Base-by-base conservation (phyloP, 345 rosid species). In the Lagerstroemia speciosa region DNA sequence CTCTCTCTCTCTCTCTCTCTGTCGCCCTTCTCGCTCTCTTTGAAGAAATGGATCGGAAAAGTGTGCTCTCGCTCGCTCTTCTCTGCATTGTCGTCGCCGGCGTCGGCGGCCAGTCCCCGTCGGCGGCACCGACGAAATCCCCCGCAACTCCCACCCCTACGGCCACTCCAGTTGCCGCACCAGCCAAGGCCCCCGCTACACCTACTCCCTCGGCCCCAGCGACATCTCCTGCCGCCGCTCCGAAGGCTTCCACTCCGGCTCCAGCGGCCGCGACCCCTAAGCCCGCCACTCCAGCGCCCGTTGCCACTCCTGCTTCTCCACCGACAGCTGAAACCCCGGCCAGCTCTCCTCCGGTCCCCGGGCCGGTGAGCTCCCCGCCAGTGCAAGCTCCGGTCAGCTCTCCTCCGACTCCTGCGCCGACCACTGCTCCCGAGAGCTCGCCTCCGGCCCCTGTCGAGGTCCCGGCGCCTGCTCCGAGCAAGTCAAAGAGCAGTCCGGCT, bases 61-160 rank as follows among this genome's bases (percentile, higher is more conserved):
- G 76, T 26, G 65, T 75, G 6, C 66, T 86, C 40, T 69, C 79
- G 12, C 58, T 81, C 65, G 82, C 82, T 15, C 67, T 85, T 16
- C 50, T 90, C 58, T 85, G 86, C 78, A 37, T 90, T 61, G 75
- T 88, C 31, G 61, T 82, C 60, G 87, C 86, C 45, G 79, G 84
- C 9, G 93, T 85, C 63, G 85, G 83, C 12, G 97, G 86, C 30
- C 93, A 87, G 72, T 77, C 90, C 37, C 92, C 90, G 4, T 57
- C 88, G 0, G 65, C 87, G 6, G 76, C 92, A 10, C 94, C 94
- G 14, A 75, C 83, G 0, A 75, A 77, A 20, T 69, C 86, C 29
- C 72, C 76, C 0, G 60, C 82, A 26, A 58, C 71, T 12, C 38
- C 64, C 52, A 29, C 74, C 29, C 74, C 73, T 27, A 43, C 37